Evolutionary conservation across 2,329 filamentous ascomycete species (phyloP), one percentile per base, ranked within the genome.

Genomic region (Neofusicoccum ribis): DNA sequence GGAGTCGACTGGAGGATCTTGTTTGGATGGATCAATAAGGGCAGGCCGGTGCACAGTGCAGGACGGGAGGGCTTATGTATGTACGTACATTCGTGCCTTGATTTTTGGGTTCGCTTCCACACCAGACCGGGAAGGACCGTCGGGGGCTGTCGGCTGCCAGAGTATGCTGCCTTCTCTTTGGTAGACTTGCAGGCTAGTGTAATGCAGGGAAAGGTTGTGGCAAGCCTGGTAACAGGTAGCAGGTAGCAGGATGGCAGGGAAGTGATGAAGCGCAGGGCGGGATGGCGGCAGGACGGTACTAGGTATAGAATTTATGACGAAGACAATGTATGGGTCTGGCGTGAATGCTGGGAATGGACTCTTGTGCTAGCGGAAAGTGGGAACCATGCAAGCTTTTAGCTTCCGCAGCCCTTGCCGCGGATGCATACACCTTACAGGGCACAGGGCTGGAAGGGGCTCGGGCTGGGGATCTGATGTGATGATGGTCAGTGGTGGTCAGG

Each of bases 381-480:
- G 60, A 63, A 63, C 47, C 49, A 63, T 63, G 60, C 60, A 63
- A 63, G 60, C 49, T 52, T 63, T 52, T 51, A 63, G 60, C 60
- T 63, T 51, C 60, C 60, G 23, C 60, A 63, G 47, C 60, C 60
- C 60, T 63, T 63, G 60, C 60, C 60, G 60, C 60, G 60, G 60
- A 27, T 63, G 60, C 60, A 51, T 63, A 63, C 20, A 51, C 37
- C 60, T 63, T 52, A 51, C 60, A 63, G 60, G 60, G 60, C 60
- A 51, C 60, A 63, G 47, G 60, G 60, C 47, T 63, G 60, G 47
- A 43, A 36, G 60, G 36, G 46, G 58, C 58, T 47, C 27, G 39
- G 37, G 15, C 47, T 52, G 47, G 60, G 60, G 58, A 63, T 63
- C 60, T 63, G 44, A 63, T 59, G 54, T 44, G 54, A 59, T 50